Base-by-base conservation (phyloP, 805 yeast species). In the Yarrowia bubula region DNA sequence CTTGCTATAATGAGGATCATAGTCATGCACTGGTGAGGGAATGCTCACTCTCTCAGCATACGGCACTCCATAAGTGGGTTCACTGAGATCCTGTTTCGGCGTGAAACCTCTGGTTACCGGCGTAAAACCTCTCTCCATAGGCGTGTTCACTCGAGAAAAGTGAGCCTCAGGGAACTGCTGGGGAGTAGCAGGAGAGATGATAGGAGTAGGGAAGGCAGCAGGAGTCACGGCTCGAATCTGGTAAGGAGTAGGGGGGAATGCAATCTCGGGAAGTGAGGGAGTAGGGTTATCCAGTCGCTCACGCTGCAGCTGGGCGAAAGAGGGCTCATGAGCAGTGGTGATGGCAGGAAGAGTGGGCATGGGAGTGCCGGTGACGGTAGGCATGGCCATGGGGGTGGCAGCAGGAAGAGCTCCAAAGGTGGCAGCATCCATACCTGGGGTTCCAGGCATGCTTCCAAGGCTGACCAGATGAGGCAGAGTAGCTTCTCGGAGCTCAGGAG, bases 121-220 rank as follows among this genome's bases (percentile, higher is more conserved):
- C 10, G 61, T 55, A 31, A 55, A 55, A 8, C 61, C 61, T 3
- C 61, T 46, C 28, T 55, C 61, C 61, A 55, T 55, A 31, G 61
- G 61, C 38, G 61, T 55, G 14, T 22, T 55, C 13, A 17, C 17
- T 10, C 47, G 37, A 3, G 47, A 55, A 13, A 18, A 55, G 31
- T 55, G 61, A 13, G 61, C 61, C 31, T 55, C 61, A 28, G 61
- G 61, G 47, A 55, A 55, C 38, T 55, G 61, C 47, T 31, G 38
- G 17, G 61, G 61, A 13, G 61, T 55, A 3, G 61, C 61, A 8
- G 61, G 61, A 9, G 61, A 41, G 7, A 55, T 38, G 1, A 55
- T n/a, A 8, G 61, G 61, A 2, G 61, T 55, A 31, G 61, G 61
- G 61, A 55, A 55, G 8, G 61, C 46, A 7, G 61, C 61, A 2